Conservation (phyloP, 2,329 filamentous ascomycete species). For the Fusarium sp. region DNA sequence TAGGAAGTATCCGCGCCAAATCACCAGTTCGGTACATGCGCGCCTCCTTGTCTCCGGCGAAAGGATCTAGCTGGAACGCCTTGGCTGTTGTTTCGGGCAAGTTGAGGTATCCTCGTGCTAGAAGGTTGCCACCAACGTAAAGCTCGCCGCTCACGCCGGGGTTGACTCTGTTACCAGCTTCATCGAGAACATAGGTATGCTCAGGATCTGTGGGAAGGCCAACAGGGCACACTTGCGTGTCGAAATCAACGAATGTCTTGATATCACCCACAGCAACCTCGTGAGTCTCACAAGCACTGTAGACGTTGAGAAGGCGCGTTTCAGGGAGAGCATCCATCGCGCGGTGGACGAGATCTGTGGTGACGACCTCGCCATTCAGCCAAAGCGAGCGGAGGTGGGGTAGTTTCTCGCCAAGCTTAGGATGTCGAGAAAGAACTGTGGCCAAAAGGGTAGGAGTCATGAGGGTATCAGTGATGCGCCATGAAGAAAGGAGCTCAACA, state of each 20-base stretch:
- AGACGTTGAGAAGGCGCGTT: constrained; percentile 80
- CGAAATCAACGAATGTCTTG: constrained; percentile 72
- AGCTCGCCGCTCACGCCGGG: constrained; percentile 77
- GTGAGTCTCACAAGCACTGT: constrained; percentile 86
- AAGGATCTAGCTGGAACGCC: constrained; percentile 77
- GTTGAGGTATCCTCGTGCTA: constrained; percentile 84
- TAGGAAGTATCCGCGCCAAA: constrained; percentile 74
- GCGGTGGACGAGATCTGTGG: constrained; percentile 79
- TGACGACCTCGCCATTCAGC: constrained; percentile 88
- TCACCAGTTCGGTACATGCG: constrained; percentile 84
- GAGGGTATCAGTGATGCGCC: constrained; percentile 81
- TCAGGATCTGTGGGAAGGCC: constrained; percentile 76
- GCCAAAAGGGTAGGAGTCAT: constrained; percentile 87
- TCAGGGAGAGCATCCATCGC: constrained; percentile 76
- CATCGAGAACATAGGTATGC: constrained; percentile 79
- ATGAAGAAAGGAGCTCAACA: constrained; percentile 75
- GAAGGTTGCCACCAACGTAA: constrained; percentile 78
- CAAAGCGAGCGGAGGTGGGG: constrained; percentile 78
- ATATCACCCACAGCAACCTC: constrained; percentile 85
- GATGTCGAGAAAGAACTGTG: constrained; percentile 78
- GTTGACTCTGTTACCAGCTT: constrained; percentile 74
- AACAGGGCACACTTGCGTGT: constrained; percentile 78
- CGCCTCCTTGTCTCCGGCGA: constrained; percentile 68
- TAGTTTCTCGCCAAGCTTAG: constrained; percentile 72
- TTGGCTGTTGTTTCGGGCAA: constrained; percentile 82